Evolutionary conservation across 2,329 filamentous ascomycete genomes (phyloP).

Genomic region (Xylariaceae sp.): DNA sequence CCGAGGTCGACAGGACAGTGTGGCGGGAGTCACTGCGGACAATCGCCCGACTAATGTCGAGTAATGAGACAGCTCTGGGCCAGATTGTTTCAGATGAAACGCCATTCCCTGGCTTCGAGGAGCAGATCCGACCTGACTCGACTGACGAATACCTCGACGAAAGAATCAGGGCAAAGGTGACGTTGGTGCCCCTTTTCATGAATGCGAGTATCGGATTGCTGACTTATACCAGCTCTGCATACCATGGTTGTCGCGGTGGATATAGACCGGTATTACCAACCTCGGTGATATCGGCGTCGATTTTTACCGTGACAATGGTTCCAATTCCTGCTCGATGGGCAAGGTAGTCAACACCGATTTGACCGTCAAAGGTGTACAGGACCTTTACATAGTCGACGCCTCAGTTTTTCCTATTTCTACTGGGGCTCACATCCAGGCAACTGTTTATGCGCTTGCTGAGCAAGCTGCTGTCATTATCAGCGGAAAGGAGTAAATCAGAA

Average conservation of each 20-base stretch:
- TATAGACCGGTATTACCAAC: too few species aligned
- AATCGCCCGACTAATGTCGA: slow-evolving; percentile 13
- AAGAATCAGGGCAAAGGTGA: slow-evolving; percentile 11
- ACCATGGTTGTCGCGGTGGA: too few species aligned
- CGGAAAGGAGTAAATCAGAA: too few species aligned
- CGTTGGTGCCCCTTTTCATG: too few species aligned
- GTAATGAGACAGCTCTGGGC: slow-evolving; percentile 18
- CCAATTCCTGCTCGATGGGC: slow-evolving; percentile 17
- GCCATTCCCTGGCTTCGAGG: slow-evolving; percentile 10
- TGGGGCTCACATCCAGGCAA: slow-evolving; percentile 46
- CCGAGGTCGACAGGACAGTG: slow-evolving; percentile 20
- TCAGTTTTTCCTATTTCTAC: slow-evolving; percentile 34
- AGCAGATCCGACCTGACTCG: slow-evolving; percentile 10
- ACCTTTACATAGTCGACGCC: slow-evolving; percentile 37
- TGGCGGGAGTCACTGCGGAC: slow-evolving; percentile 17
- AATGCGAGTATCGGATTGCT: too few species aligned
- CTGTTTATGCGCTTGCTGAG: slow-evolving; percentile 53
- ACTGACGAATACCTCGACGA: slow-evolving; percentile 20
- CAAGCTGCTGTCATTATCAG: slow-evolving; percentile 55
- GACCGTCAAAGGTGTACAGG: slow-evolving; percentile 34
- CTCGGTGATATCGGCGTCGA: too few species aligned
- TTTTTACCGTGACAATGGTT: too few species aligned
- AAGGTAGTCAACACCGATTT: slow-evolving; percentile 34
- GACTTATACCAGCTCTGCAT: too few species aligned
- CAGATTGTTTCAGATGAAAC: slow-evolving; percentile 16